Percentiles rank a stretch among this genome's conserved stretches.
Evolutionary conservation across 192 early-diverging fungal genomes (phyloP).

Genomic region (Jimgerdemannia lactiflua): DNA sequence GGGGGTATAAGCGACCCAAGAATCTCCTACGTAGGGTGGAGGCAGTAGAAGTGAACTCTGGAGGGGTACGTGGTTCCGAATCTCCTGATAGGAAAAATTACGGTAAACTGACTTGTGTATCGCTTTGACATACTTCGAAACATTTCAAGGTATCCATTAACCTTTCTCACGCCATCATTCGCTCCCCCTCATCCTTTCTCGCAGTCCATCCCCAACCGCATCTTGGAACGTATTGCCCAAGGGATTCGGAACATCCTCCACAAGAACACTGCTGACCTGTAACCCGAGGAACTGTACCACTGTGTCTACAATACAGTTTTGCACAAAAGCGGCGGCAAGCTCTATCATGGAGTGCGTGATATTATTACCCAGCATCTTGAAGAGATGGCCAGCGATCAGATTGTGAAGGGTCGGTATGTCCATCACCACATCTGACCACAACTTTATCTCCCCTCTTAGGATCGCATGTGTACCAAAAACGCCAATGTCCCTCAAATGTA

Average conservation of each 20-base stretch:
- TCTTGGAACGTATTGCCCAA: slow-evolving; percentile 60
- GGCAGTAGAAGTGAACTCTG: too few species aligned
- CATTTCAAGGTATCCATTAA: neutral
- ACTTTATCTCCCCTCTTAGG: slow-evolving; percentile 30
- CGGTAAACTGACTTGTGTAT: too few species aligned
- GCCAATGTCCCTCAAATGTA: slow-evolving; percentile 62
- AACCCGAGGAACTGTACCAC: slow-evolving; percentile 88
- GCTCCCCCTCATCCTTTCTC: neutral
- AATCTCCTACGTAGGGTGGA: too few species aligned
- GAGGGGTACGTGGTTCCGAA: too few species aligned
- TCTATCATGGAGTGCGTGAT: slow-evolving; percentile 74
- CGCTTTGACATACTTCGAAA: too few species aligned
- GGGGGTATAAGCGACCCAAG: too few species aligned
- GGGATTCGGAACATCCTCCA: slow-evolving; percentile 85
- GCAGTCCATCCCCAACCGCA: slow-evolving; percentile 29
- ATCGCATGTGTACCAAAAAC: slow-evolving; percentile 53
- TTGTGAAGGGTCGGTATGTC: slow-evolving; percentile 25
- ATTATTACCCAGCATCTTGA: slow-evolving; percentile 71
- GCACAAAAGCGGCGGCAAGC: slow-evolving; percentile 74
- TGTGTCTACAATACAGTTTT: slow-evolving; percentile 87
- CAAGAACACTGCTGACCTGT: slow-evolving; percentile 73
- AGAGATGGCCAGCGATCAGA: slow-evolving; percentile 46
- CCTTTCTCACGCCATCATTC: neutral
- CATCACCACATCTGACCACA: too few species aligned
- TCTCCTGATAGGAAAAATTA: too few species aligned